Conservation (phyloP, 805 yeast genomes). For the Nakazawaea peltata region DNA sequence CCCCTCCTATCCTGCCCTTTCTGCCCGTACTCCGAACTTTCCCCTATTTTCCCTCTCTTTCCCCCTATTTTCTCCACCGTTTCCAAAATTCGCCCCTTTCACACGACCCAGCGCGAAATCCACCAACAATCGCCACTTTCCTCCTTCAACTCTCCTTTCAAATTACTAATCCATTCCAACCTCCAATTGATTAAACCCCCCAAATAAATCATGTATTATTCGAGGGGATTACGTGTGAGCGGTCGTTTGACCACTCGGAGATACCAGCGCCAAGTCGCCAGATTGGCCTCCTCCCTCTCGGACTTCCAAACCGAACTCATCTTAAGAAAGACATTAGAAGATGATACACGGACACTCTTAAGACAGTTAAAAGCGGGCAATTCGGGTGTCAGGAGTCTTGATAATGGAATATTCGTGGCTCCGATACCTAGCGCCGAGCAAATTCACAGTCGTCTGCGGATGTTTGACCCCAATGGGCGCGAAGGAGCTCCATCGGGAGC, state of each 20-base stretch:
- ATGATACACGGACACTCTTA: constrained; percentile 9
- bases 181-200: too few relatives aligned
- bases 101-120: too few relatives aligned
- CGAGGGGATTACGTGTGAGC: background rate
- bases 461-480: too few relatives aligned
- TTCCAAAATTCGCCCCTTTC: too few relatives aligned
- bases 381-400: constrained; percentile 2
- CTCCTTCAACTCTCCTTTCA: too few relatives aligned
- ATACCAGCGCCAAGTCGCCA: background rate
- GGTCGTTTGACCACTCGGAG: background rate
- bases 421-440: background rate
- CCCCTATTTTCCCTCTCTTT: too few relatives aligned
- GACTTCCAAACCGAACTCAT: constrained; percentile 13
- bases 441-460: too few relatives aligned
- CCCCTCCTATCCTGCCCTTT: too few relatives aligned
- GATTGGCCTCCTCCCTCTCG: constrained; percentile 11
- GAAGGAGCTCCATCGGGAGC: background rate
- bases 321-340: constrained; percentile 11
- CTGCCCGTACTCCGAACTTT: too few relatives aligned
- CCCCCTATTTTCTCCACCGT: too few relatives aligned
- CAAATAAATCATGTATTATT: background rate
- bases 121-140: too few relatives aligned
- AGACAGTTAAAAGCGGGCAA: constrained; percentile 1
- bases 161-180: too few relatives aligned
- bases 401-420: constrained; percentile 1